Base-by-base conservation (phyloP, 768 basidiomycete genomes). In the Podaxis sp. region DNA sequence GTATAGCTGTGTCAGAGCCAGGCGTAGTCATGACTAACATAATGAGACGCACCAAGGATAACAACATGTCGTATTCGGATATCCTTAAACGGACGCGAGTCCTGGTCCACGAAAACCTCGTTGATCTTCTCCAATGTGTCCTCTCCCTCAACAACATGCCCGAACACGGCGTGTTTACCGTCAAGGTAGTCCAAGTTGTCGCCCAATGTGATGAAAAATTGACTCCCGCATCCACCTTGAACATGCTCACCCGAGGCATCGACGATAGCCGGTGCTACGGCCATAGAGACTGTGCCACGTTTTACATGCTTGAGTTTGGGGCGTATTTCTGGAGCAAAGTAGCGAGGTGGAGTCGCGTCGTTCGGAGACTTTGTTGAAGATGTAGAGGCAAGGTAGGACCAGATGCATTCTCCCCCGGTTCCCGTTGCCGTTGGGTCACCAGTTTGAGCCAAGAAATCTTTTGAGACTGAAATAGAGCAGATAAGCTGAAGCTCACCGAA, bases 391-490 rank as follows among this genome's bases (percentile, higher is more conserved):
- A 93, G 80, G 67, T 85, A 81, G 4, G 94, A 94, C 84, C 88
- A 91, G 68, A 96, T 81, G 2, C 88, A 94, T 77, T 94, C 90
- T 51, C 97, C 97, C 33, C 97, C 96, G 33, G 87, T 94, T 19
- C 97, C 96, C 1, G 93, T 91, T 6, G 96, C 96, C 17, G 93
- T 90, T 5, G 96, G 97, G 69, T 99, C 97, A n/a, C 97, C 97
- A 0, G 86, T 82, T 75, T 98, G 97, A 11, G 96, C 96, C 56
- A 99, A 83, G 67, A 99, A 99, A 72, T 98, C 94, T 75, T 96
- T 97, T 41, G 95, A 95, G 8, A 99, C 95, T 97, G 64, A 25
- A 49, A 29, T 54, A 9, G 12, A 47, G 41, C 47, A 46, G 38
- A 12, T 37, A n/a, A 27, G 52, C 19, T 3, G 38, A 61, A 9